A percentile compares a stretch with the other conserved stretches of the same genome.
Conservation (phyloP, 345 rosid species). For the Eutrema japonicum region DNA sequence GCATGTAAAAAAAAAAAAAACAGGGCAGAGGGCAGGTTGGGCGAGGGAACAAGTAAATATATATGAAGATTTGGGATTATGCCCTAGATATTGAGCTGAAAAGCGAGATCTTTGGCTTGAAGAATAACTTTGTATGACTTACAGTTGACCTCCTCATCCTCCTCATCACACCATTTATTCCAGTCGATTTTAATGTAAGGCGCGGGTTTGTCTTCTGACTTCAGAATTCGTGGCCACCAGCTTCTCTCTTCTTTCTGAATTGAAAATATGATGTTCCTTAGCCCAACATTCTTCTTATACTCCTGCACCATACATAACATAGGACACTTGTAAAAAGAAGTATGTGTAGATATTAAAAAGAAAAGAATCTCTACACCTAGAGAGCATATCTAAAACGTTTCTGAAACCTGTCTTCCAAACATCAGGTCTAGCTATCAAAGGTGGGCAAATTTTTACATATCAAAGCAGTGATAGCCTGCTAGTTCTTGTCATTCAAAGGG, state of each 20-base stretch:
- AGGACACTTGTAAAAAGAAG: not conserved
- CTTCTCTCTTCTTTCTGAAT: constrained; percentile 82
- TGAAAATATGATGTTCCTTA: constrained; percentile 82
- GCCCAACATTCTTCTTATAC: constrained; percentile 76
- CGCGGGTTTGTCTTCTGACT: constrained; percentile 89
- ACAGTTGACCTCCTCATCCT: constrained; percentile 77
- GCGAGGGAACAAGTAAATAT: not conserved
- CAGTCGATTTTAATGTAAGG: constrained; percentile 98
- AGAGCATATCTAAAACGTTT: not conserved
- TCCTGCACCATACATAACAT: constrained; percentile 54
- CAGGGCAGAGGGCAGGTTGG: not conserved
- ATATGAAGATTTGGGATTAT: not conserved
- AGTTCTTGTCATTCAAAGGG: constrained; percentile 5
- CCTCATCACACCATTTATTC: constrained; percentile 99
- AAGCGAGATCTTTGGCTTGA: not conserved
- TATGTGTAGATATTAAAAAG: not conserved
- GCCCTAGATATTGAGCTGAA: not conserved
- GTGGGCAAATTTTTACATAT: not conserved
- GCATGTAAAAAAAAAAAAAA: not conserved
- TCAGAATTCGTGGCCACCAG: constrained; percentile 92
- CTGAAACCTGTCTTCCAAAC: not conserved
- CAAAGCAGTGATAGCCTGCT: not conserved
- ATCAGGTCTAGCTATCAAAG: not conserved
- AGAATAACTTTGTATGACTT: constrained; percentile 44
- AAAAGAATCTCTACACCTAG: constrained; percentile 5